Evolutionary conservation across 1,284 basidiomycete species (phyloP).

Genomic region (Stereum hirsutum): DNA sequence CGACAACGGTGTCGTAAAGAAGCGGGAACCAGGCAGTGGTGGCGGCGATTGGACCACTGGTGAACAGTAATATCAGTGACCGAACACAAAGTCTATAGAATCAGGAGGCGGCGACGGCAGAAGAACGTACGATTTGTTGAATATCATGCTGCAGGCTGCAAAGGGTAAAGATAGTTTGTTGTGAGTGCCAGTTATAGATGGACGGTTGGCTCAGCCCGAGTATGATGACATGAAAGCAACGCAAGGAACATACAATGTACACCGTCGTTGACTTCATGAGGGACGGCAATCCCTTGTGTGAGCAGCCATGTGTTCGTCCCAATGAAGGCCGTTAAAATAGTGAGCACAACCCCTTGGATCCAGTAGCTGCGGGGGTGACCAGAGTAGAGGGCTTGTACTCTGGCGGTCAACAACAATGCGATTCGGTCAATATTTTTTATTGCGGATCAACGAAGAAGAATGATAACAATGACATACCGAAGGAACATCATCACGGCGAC

Average conservation of each 20-base stretch:
- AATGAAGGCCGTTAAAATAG: conserved; percentile 30
- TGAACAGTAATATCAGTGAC: neutral
- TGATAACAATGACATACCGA: conserved; percentile 21
- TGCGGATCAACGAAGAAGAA: neutral
- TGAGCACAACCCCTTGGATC: conserved; percentile 26
- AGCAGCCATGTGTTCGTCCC: conserved; percentile 39
- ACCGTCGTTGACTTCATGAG: too few relatives aligned
- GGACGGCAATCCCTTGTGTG: conserved; percentile 26
- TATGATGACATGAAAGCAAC: too few relatives aligned
- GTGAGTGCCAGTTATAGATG: too few relatives aligned
- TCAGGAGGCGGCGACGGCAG: conserved; percentile 3
- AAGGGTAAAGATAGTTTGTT: too few relatives aligned
- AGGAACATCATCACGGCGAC: conserved; percentile 49
- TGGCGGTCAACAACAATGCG: conserved; percentile 10
- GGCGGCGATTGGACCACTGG: conserved; percentile 23
- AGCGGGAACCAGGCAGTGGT: conserved; percentile 48
- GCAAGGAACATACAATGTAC: too few relatives aligned
- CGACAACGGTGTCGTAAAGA: conserved; percentile 43
- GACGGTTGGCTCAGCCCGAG: too few relatives aligned
- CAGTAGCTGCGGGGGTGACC: too few relatives aligned
- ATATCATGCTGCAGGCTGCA: conserved; percentile 40
- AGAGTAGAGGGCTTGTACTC: conserved; percentile 37
- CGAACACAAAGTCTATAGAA: conserved; percentile 19
- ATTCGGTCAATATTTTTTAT: neutral
- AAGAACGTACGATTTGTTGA: too few relatives aligned